phyloP scores from a whole-genome alignment of 176 grass and related monocot genomes.

The Coix lacrymajobi region DNA sequence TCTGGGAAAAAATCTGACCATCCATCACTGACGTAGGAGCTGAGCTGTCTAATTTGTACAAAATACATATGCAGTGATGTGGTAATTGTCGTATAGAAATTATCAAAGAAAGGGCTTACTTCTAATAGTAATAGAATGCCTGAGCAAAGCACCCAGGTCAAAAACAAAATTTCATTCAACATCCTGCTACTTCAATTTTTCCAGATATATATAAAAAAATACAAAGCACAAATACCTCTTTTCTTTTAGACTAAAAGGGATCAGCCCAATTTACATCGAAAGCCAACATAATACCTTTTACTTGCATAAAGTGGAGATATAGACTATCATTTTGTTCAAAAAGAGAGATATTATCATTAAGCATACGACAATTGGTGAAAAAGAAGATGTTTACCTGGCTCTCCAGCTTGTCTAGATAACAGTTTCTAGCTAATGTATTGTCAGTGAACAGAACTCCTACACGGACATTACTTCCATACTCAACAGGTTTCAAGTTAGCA shows the following conservation, averaged over 20 bases:
- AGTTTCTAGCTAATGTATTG: neutral
- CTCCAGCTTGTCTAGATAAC: slow-evolving; percentile 56
- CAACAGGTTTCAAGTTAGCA: slow-evolving; percentile 60
- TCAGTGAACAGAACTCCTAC: slow-evolving; percentile 57
- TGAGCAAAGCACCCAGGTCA: neutral
- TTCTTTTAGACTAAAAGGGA: neutral
- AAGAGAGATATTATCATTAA: neutral
- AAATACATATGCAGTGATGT: slow-evolving; percentile 3
- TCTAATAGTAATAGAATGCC: slow-evolving; percentile 8
- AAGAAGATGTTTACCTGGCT: slow-evolving; percentile 39
- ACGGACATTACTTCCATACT: slow-evolving; percentile 67
- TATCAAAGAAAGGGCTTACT: neutral
- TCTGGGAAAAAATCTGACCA: slow-evolving; percentile 9
- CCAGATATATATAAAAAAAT: neutral
- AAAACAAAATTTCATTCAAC: neutral
- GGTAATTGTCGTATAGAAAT: neutral
- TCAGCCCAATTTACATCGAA: neutral
- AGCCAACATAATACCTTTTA: neutral
- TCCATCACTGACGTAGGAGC: slow-evolving; percentile 16
- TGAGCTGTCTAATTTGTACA: neutral
- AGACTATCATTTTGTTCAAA: neutral
- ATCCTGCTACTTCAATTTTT: neutral
- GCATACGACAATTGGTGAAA: neutral
- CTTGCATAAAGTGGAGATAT: neutral
- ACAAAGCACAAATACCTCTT: neutral